These are phyloP conservation scores for Zhuliangozyma parablackwelliae DNA, from an alignment of 1,139 yeast species.

Conservation along the genomic window DNA sequence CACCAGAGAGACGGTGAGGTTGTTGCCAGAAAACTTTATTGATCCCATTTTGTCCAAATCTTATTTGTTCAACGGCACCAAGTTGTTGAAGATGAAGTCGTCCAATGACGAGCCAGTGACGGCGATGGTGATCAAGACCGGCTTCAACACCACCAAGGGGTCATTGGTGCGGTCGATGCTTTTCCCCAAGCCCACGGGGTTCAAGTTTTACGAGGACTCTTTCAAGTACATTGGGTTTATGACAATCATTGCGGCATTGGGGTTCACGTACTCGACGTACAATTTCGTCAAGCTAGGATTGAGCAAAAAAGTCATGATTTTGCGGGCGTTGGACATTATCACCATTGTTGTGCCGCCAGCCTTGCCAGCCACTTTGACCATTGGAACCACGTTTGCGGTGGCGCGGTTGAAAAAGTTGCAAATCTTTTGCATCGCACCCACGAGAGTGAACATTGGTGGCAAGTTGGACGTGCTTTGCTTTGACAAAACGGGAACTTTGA, in stretches of 20 bases:
- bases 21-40: slow-evolving; percentile 55
- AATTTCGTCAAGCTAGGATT: slow-evolving; percentile 77
- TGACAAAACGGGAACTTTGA: slow-evolving; percentile 95
- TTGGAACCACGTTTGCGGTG: slow-evolving; percentile 91
- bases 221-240: slow-evolving; percentile 93
- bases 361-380: slow-evolving; percentile 91
- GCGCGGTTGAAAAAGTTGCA: slow-evolving; percentile 58
- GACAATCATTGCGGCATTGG: slow-evolving; percentile 79
- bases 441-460: slow-evolving; percentile 91
- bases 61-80: slow-evolving; percentile 83
- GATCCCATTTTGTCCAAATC: slow-evolving; percentile 68
- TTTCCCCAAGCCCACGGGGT: slow-evolving; percentile 91
- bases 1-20: slow-evolving; percentile 53
- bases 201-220: slow-evolving; percentile 90
- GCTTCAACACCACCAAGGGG: slow-evolving; percentile 96
- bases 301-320: slow-evolving; percentile 62
- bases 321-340: slow-evolving; percentile 87
- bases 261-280: slow-evolving; percentile 78
- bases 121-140: slow-evolving; percentile 85
- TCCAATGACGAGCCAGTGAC: slow-evolving; percentile 67
- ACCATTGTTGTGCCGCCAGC: slow-evolving; percentile 99
- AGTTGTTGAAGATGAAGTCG: slow-evolving; percentile 74
- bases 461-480: slow-evolving; percentile 86
- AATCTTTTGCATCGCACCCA: slow-evolving; percentile 89
- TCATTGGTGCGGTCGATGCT: slow-evolving; percentile 90